These are phyloP conservation scores for Fraxinus sp. DNA, from an alignment of 305 asterid genomes.

Conservation along the genomic window DNA sequence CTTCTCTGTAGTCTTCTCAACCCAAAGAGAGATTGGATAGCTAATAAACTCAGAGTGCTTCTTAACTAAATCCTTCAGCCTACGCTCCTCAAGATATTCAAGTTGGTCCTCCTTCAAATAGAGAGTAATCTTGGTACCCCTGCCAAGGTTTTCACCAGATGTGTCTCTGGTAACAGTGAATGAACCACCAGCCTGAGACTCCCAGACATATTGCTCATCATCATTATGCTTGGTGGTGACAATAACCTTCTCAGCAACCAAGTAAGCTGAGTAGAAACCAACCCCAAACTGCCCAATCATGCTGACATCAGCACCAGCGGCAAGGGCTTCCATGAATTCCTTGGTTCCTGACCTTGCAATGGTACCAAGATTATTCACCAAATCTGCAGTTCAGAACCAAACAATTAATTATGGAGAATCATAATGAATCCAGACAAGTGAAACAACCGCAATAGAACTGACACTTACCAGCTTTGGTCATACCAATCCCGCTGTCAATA, in stretches of 20 bases:
- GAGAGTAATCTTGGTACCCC: constrained; percentile 25
- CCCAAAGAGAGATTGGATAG: constrained; percentile 21
- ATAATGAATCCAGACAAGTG: not conserved
- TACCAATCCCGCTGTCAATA: not conserved
- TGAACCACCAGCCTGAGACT: constrained; percentile 29
- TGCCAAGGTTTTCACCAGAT: constrained; percentile 25
- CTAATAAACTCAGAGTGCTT: constrained; percentile 22
- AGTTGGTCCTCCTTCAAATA: constrained; percentile 27
- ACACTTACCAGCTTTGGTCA: not conserved
- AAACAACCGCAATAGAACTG: not conserved
- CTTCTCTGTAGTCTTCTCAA: constrained; percentile 22
- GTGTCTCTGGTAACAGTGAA: constrained; percentile 23
- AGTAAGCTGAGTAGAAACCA: constrained; percentile 28
- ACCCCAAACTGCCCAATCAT: constrained; percentile 34
- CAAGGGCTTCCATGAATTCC: constrained; percentile 30
- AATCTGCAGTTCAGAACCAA: not conserved
- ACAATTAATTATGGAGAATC: not conserved
- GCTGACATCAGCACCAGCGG: constrained; percentile 30
- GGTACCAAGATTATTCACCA: constrained; percentile 31
- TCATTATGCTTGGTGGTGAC: constrained; percentile 29
- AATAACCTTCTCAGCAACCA: constrained; percentile 28
- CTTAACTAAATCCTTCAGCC: constrained; percentile 11
- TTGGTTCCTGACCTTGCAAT: constrained; percentile 31
- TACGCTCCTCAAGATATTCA: constrained; percentile 24
- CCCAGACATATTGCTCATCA: constrained; percentile 30